phyloP scores from a whole-genome alignment of 441 rosid species.

The Gossypium schwendimanii region DNA sequence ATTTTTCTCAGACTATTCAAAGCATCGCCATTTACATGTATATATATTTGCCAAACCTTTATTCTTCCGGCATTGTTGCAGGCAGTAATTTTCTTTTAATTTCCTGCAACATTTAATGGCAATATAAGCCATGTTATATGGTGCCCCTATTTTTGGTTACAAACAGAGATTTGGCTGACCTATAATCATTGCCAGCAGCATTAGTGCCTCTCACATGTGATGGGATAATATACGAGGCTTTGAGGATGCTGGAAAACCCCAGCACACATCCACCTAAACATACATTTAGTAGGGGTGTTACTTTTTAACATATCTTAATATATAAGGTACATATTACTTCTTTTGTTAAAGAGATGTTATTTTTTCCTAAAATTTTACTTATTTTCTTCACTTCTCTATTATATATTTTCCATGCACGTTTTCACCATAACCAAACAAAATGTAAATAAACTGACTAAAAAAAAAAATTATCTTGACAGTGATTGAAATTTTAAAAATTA shows the following conservation, averaged over 20 bases:
- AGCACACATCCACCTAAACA: neutral
- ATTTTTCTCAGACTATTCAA: neutral
- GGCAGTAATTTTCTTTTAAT: neutral
- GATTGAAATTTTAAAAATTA: too few relatives aligned
- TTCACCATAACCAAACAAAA: too few relatives aligned
- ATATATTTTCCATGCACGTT: too few relatives aligned
- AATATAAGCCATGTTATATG: conserved; percentile 8
- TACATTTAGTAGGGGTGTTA: too few relatives aligned
- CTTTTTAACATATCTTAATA: too few relatives aligned
- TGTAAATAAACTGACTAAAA: too few relatives aligned
- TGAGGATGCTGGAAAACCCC: neutral
- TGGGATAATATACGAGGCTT: neutral
- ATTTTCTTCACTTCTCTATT: too few relatives aligned
- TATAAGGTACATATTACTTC: too few relatives aligned
- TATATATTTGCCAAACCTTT: neutral
- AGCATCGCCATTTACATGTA: neutral
- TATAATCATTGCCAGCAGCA: conserved; percentile 3
- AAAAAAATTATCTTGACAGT: too few relatives aligned
- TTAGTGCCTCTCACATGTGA: conserved; percentile 11
- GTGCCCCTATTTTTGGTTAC: conserved; percentile 6
- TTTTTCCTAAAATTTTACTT: too few relatives aligned
- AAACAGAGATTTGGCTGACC: neutral
- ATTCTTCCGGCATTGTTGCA: neutral
- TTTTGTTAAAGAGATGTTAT: too few relatives aligned
- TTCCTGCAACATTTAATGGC: neutral